phyloP scores from a whole-genome alignment of 768 basidiomycete genomes.

The Cystofilobasidium ferigula region DNA sequence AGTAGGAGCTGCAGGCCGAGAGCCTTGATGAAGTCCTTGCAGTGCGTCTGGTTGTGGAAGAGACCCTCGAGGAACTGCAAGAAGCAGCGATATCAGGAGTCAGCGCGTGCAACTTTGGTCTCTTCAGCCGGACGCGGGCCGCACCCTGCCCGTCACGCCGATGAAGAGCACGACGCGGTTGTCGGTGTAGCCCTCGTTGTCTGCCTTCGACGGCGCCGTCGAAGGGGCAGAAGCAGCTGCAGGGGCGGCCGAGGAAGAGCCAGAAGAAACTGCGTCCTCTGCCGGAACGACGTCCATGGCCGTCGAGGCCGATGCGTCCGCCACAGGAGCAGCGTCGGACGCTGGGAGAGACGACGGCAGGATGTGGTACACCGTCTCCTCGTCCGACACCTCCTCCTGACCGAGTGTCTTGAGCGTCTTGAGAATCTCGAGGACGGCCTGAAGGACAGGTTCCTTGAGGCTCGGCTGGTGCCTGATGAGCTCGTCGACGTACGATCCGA shows the following conservation, averaged over 20 bases:
- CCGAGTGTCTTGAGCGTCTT: constrained; percentile 51
- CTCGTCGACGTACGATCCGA: constrained; percentile 86
- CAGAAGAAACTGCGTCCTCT: constrained; percentile 20
- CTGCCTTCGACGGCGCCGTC: constrained; percentile 4
- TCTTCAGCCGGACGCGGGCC: constrained; percentile 29
- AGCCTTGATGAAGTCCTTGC: constrained; percentile 73
- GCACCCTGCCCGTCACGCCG: constrained; percentile 63
- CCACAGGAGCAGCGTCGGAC: neutral
- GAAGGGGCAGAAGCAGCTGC: neutral
- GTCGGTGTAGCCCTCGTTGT: constrained; percentile 38
- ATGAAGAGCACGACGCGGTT: constrained; percentile 67
- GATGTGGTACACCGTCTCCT: constrained; percentile 25
- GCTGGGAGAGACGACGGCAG: neutral
- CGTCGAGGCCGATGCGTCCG: constrained; percentile 1
- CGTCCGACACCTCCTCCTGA: constrained; percentile 10
- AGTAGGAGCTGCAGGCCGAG: constrained; percentile 66
- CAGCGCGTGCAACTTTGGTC: neutral
- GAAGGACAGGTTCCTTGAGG: constrained; percentile 67
- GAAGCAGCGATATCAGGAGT: neutral
- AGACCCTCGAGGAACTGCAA: constrained; percentile 83
- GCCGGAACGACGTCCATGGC: neutral
- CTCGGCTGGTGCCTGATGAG: constrained; percentile 90
- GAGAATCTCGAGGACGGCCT: constrained; percentile 60
- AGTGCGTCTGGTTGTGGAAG: constrained; percentile 81
- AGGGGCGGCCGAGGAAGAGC: neutral